phyloP scores from a whole-genome alignment of 2,329 filamentous ascomycete genomes.

The Diplocarpon rosae region DNA sequence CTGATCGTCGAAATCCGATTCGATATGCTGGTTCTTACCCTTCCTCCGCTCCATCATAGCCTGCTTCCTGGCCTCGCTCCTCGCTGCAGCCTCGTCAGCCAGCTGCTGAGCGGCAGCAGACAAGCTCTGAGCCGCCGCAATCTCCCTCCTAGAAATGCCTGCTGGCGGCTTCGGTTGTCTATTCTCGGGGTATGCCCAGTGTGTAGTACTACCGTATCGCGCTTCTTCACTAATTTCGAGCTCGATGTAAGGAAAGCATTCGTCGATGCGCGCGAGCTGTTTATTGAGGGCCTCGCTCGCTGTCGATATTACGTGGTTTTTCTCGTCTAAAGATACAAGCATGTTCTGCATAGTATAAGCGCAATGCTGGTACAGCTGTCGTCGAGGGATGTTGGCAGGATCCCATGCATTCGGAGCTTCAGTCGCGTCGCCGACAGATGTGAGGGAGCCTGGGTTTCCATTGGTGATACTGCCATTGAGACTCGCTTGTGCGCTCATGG shows the following conservation, averaged over 20 bases:
- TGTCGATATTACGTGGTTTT: slow-evolving; percentile 90
- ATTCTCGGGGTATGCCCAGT: slow-evolving; percentile 93
- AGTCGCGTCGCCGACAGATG: slow-evolving; percentile 32
- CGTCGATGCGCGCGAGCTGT: slow-evolving; percentile 74
- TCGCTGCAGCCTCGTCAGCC: slow-evolving; percentile 72
- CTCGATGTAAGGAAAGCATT: slow-evolving; percentile 77
- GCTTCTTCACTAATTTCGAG: slow-evolving; percentile 89
- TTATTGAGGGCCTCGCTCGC: slow-evolving; percentile 82
- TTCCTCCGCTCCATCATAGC: slow-evolving; percentile 66
- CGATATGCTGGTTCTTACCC: slow-evolving; percentile 46
- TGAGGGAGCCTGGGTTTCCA: slow-evolving; percentile 19
- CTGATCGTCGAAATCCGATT: slow-evolving; percentile 71
- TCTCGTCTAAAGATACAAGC: slow-evolving; percentile 87
- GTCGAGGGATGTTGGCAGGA: slow-evolving; percentile 49
- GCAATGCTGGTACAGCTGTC: slow-evolving; percentile 67
- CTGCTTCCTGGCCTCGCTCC: slow-evolving; percentile 78
- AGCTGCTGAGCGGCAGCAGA: slow-evolving; percentile 62
- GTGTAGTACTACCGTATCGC: slow-evolving; percentile 78
- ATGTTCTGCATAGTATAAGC: slow-evolving; percentile 72
- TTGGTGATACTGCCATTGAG: slow-evolving; percentile 25
- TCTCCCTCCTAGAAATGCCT: slow-evolving; percentile 69
- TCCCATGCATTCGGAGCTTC: slow-evolving; percentile 38
- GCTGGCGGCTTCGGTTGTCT: slow-evolving; percentile 54
- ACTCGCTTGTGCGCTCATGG: slow-evolving; percentile 22
- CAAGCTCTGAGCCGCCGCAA: slow-evolving; percentile 59